These are phyloP conservation scores for Phytophthora agathidicida DNA, from an alignment of 352 stramenopile species.

Conservation along the genomic window DNA sequence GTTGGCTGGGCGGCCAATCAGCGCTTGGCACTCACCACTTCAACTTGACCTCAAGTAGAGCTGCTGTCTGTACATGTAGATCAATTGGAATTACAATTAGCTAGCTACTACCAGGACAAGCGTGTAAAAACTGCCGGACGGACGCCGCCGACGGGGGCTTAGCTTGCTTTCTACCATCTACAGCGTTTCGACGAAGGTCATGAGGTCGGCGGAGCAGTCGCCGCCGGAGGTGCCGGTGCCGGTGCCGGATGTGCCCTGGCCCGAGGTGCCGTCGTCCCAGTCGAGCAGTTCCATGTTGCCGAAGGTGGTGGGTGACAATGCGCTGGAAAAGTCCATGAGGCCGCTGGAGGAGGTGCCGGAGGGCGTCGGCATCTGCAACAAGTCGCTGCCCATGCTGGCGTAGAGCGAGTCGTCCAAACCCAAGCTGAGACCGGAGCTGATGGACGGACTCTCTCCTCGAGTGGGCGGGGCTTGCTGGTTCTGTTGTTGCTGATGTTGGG, in stretches of 20 bases:
- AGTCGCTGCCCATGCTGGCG: slow-evolving; percentile 50
- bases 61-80: no score
- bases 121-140: not conserved
- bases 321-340: slow-evolving; percentile 72
- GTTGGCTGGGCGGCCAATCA: slow-evolving; percentile 3
- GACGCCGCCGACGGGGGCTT: no score
- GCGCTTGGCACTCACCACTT: slow-evolving; percentile 5
- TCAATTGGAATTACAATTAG: slow-evolving; percentile 38
- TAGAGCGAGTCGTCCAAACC: slow-evolving; percentile 71
- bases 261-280: slow-evolving; percentile 30
- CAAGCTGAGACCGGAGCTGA: slow-evolving; percentile 52
- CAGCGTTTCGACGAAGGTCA: slow-evolving; percentile 76
- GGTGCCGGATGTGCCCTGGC: slow-evolving; percentile 23
- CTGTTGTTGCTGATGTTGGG: slow-evolving; percentile 26
- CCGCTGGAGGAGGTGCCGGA: slow-evolving; percentile 38
- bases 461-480: slow-evolving; percentile 27
- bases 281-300: slow-evolving; percentile 61
- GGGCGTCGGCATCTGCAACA: slow-evolving; percentile 68
- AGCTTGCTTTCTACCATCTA: slow-evolving; percentile 34
- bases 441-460: slow-evolving; percentile 50
- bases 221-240: slow-evolving; percentile 21
- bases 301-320: slow-evolving; percentile 72
- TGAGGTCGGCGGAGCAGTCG: slow-evolving; percentile 65
- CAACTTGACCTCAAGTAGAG: slow-evolving; percentile 10
- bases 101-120: slow-evolving; percentile 14